These are phyloP conservation scores for Trypanosoma brucei DNA, from an alignment of 208 protist genomes.

Conservation along the genomic window DNA sequence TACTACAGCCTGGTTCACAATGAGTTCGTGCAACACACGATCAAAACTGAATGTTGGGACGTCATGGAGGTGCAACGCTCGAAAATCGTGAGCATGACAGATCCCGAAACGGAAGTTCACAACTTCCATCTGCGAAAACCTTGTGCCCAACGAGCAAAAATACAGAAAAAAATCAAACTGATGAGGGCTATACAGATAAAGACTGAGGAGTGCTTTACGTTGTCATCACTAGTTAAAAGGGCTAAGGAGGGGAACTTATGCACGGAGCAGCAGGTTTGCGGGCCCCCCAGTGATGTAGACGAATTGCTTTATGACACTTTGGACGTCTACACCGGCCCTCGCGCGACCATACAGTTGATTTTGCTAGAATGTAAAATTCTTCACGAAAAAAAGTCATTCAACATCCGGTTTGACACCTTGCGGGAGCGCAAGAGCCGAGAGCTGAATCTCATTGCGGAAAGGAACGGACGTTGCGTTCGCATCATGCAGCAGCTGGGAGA, in stretches of 20 bases:
- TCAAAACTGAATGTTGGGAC: conserved; percentile 70
- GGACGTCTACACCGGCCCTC: conserved; percentile 61
- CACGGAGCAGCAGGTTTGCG: neutral
- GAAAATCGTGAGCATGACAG: conserved; percentile 56
- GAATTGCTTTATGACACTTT: conserved; percentile 40
- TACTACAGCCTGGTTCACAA: conserved; percentile 71
- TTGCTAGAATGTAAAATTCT: conserved; percentile 52
- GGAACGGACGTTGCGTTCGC: conserved; percentile 63
- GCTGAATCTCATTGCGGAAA: conserved; percentile 60
- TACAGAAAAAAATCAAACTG: conserved; percentile 79
- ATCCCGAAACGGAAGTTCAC: conserved; percentile 43
- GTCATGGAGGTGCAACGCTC: conserved; percentile 71
- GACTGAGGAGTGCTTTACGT: conserved; percentile 14
- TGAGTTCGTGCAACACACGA: conserved; percentile 68
- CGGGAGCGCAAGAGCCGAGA: conserved; percentile 54
- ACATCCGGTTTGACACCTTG: conserved; percentile 48
- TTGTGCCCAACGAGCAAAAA: conserved; percentile 17
- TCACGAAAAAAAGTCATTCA: conserved; percentile 62
- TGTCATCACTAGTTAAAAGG: conserved; percentile 16
- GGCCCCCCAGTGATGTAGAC: conserved; percentile 3
- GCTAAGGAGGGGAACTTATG: neutral
- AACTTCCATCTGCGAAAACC: conserved; percentile 77
- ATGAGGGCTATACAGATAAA: conserved; percentile 56
- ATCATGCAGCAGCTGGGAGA: conserved; percentile 78
- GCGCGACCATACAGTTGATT: conserved; percentile 59